Conservation (phyloP, 805 yeast species). For the Komagataella pastoris region DNA sequence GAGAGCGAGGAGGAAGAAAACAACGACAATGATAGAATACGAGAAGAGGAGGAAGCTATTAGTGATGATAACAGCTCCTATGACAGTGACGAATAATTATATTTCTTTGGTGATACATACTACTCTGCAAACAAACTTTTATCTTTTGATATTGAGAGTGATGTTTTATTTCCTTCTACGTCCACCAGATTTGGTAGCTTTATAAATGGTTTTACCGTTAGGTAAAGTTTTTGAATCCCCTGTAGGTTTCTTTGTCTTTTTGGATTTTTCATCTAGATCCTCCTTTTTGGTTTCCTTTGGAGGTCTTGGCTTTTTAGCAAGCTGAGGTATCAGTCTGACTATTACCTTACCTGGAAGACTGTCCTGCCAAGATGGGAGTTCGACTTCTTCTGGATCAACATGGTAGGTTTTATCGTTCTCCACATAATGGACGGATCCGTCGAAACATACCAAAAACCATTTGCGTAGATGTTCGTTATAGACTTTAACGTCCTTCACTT, state of each 20-base stretch:
- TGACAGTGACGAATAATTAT: constrained; percentile 3
- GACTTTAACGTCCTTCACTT: constrained; percentile 31
- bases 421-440: not conserved
- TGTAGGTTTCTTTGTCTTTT: constrained; percentile 19
- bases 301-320: not conserved
- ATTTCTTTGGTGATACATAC: not conserved
- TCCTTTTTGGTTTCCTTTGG: constrained; percentile 2
- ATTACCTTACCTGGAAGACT: constrained; percentile 3
- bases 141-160: not conserved
- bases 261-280: constrained; percentile 8
- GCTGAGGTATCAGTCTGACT: not conserved
- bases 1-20: constrained; percentile 1
- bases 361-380: constrained; percentile 2
- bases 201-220: constrained; percentile 42
- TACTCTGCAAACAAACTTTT: not conserved
- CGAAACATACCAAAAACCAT: constrained; percentile 29
- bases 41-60: not conserved
- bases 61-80: not conserved
- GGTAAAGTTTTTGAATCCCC: constrained; percentile 39
- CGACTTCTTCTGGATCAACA: not conserved
- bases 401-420: not conserved
- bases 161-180: constrained; percentile 3
- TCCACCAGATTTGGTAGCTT: not conserved
- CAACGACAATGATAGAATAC: not conserved
- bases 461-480: constrained; percentile 28